Base-by-base conservation (phyloP, 345 rosid genomes). In the Citrus sp. region DNA sequence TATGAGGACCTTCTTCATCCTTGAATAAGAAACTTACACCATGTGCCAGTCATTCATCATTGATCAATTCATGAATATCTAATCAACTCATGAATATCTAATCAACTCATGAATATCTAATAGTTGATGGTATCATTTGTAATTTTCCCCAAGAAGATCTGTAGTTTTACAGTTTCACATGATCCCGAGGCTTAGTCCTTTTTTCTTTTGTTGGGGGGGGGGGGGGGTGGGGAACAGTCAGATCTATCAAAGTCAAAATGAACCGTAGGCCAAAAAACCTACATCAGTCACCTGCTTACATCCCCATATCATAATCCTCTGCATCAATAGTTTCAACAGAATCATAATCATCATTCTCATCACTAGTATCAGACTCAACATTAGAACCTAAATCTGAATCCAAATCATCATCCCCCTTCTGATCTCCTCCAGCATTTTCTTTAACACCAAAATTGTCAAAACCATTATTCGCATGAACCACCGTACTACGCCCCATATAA, bases 331-430 rank as follows among this genome's bases (percentile, higher is more conserved):
- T 77, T 67, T 78, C 80, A 58, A 80, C 82, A 14, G 18, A 74
- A 67, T 63, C 77, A 38, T 77, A 74, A 67, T 59, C 77, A 38
- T 74, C 83, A 35, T 66, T 70, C 14, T 72, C 85, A 61, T 82
- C 83, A 3, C 40, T 34, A 75, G 32, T 66, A 76, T 73, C 80
- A 56, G 80, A 80, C 28, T 69, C 86, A 63, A 16, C 25, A 75
- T 82, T 84, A 5, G 85, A 70, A 72, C 64, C 78, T 55, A 78
- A 73, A 40, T 78, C 82, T 2, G 81, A 81, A 64, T 67, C 38
- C 30, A 54, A 74, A 51, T 28, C 25, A 59, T 28, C 84, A 70
- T 68, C 65, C 7, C 42, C 78, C 19, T 74, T 67, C 34, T n/a
- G 70, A 67, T 67, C 56, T 18, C 72, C 77, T 61, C 37, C 76